Evolutionary conservation across 73 alveolate species (phyloP).

Genomic region (Symbiodinium pilosum): DNA sequence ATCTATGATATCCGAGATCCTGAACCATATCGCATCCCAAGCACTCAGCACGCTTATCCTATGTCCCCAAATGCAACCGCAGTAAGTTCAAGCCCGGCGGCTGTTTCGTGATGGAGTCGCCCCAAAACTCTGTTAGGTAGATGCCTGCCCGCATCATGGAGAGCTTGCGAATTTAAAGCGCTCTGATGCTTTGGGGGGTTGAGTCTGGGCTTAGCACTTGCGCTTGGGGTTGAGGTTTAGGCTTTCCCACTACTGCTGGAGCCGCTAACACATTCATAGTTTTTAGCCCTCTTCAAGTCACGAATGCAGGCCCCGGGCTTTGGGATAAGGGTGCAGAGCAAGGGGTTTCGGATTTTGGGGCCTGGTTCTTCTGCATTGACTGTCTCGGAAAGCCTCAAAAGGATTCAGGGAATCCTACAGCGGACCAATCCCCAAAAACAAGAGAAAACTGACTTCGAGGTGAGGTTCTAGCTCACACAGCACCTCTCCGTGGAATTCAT

Average conservation of each 20-base stretch:
- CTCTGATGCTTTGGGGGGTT: neutral
- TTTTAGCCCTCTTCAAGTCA: too few species aligned
- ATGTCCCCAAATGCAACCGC: neutral
- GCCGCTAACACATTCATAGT: too few species aligned
- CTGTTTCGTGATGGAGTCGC: constrained; percentile 86
- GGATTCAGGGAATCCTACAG: neutral
- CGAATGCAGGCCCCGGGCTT: too few species aligned
- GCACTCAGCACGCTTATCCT: neutral
- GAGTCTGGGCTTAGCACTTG: too few species aligned
- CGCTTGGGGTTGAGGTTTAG: too few species aligned
- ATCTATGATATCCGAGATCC: neutral
- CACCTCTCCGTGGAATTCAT: too few species aligned
- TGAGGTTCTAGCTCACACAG: too few species aligned
- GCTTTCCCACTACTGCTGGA: too few species aligned
- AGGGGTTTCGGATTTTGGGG: neutral
- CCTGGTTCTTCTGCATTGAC: too few species aligned
- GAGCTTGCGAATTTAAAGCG: neutral
- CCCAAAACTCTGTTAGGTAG: constrained; percentile 85
- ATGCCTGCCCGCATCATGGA: neutral
- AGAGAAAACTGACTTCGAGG: neutral
- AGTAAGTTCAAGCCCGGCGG: neutral
- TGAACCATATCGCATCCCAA: neutral
- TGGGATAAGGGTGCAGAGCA: neutral
- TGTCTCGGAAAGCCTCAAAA: too few species aligned
- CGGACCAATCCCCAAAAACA: neutral